These are phyloP conservation scores for Posidonia australis DNA, from an alignment of 106 monocot genomes.

Conservation along the genomic window DNA sequence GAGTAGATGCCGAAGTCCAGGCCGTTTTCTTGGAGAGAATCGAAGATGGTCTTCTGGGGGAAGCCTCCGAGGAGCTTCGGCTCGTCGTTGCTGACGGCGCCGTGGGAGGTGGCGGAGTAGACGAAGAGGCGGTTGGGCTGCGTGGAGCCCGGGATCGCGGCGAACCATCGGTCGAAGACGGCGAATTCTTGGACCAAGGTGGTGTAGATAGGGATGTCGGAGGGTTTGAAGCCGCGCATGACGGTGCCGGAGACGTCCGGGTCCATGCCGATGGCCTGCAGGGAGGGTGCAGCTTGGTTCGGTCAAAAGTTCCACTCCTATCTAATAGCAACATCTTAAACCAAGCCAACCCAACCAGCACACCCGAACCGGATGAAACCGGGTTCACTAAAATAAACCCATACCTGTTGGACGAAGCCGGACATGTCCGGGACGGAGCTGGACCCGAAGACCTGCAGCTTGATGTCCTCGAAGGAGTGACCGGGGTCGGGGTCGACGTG, in stretches of 20 bases:
- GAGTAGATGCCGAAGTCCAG: slow-evolving; percentile 56
- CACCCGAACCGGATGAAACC: not conserved
- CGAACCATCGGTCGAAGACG: slow-evolving; percentile 81
- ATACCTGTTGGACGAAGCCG: slow-evolving; percentile 60
- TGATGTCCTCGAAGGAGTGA: slow-evolving; percentile 58
- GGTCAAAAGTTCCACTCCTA: not conserved
- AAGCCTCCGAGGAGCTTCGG: slow-evolving; percentile 39
- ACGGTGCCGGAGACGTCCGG: slow-evolving; percentile 28
- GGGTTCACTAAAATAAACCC: not conserved
- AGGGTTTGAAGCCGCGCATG: slow-evolving; percentile 60
- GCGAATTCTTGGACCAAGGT: slow-evolving; percentile 48
- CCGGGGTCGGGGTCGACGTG: slow-evolving; percentile 65
- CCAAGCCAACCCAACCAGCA: not conserved
- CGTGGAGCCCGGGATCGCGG: slow-evolving; percentile 65
- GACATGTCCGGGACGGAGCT: slow-evolving; percentile 46
- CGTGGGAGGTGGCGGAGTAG: slow-evolving; percentile 76
- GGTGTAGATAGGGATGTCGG: slow-evolving; percentile 41
- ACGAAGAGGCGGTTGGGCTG: slow-evolving; percentile 82
- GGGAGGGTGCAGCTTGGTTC: not conserved
- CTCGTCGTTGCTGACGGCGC: slow-evolving; percentile 37
- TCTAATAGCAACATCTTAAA: not conserved
- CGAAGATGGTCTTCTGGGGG: slow-evolving; percentile 82
- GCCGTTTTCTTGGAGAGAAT: slow-evolving; percentile 45
- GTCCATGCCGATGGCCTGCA: slow-evolving; percentile 6
- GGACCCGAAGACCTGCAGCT: slow-evolving; percentile 48